Conservation (phyloP, 2,329 filamentous ascomycete genomes). For the Alternaria solani region DNA sequence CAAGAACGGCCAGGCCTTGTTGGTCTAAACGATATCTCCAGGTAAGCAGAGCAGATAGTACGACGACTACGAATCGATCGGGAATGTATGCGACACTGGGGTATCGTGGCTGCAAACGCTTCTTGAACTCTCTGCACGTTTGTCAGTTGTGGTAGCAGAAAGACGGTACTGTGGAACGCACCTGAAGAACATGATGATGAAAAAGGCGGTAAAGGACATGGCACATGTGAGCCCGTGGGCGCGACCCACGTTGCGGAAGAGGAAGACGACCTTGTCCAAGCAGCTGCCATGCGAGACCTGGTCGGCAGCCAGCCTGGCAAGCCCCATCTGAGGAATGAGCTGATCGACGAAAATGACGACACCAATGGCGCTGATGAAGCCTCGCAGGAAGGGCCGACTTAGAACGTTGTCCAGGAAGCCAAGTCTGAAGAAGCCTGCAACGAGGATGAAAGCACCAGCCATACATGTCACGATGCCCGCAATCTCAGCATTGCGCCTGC, state of each 20-base stretch:
- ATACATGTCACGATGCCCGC: conserved; percentile 89
- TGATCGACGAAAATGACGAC: conserved; percentile 97
- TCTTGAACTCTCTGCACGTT: conserved; percentile 75
- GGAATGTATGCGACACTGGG: conserved; percentile 86
- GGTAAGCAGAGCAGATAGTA: conserved; percentile 81
- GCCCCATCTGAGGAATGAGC: conserved; percentile 86
- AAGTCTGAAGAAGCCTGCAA: conserved; percentile 82
- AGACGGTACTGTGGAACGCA: conserved; percentile 51
- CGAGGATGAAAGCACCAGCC: conserved; percentile 86
- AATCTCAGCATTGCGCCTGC: conserved; percentile 78
- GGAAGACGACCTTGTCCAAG: conserved; percentile 83
- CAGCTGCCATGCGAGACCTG: conserved; percentile 84
- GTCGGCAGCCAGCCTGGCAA: conserved; percentile 71
- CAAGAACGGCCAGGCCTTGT: conserved; percentile 82
- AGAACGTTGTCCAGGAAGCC: conserved; percentile 95
- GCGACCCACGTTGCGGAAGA: conserved; percentile 70
- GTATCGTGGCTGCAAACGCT: conserved; percentile 78
- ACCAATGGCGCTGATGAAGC: conserved; percentile 97
- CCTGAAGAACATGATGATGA: conserved; percentile 89
- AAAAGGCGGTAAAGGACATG: conserved; percentile 81
- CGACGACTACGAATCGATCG: conserved; percentile 89
- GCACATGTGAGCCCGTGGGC: conserved; percentile 78
- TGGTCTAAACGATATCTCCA: conserved; percentile 80
- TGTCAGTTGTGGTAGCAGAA: conserved; percentile 19
- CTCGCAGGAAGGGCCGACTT: conserved; percentile 88